Base-by-base conservation (phyloP, 495 filamentous ascomycete genomes). In the Penicillium arizonense region DNA sequence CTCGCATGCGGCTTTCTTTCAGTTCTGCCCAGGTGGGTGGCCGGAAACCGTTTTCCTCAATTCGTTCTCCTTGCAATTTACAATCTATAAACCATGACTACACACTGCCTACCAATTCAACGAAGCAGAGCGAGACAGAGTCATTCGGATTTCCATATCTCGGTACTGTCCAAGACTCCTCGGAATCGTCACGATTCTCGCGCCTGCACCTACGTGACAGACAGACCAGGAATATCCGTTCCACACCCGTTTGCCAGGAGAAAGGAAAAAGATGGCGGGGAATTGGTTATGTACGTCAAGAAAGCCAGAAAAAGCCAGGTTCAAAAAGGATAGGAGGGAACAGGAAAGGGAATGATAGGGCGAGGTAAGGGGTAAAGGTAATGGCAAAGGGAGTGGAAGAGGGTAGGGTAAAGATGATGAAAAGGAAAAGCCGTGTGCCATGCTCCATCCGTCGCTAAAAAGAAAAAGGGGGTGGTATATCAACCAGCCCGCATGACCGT, bases 371-470 rank as follows among this genome's bases (percentile, higher is more conserved):
- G 28, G 44, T 8, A 21, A 14, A 18, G 18, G 18, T 18, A 18
- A 18, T 1, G 18, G 18, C 18, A 18, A 18, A 18, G 18, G 18
- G 18, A 18, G 1, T 18, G 18, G 18, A 18, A 18, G 18, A 18
- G 18, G 18, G 18, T 18, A 18, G 18, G 18, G 28, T 16, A 14
- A 35, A 30, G 28, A 30, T 30, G 44, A 23, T 33, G 32, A 43
- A 34, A 49, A 33, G 11, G 20, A 43, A 36, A 43, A 53, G 57
- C 51, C 55, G 53, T 47, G 61, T 56, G 61, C 61, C 61, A 66
- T 66, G 63, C 63, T 66, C 61, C 63, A 62, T 64, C 63, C 63
- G 55, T 61, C 63, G 63, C 63, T 66, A 63, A 62, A 59, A 54
- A 50, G 44, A 52, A 59, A 56, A 50, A 46, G 34, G 36, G 47